Base-by-base conservation (phyloP, 129 eudicot genomes). In the Lonicera japonica region DNA sequence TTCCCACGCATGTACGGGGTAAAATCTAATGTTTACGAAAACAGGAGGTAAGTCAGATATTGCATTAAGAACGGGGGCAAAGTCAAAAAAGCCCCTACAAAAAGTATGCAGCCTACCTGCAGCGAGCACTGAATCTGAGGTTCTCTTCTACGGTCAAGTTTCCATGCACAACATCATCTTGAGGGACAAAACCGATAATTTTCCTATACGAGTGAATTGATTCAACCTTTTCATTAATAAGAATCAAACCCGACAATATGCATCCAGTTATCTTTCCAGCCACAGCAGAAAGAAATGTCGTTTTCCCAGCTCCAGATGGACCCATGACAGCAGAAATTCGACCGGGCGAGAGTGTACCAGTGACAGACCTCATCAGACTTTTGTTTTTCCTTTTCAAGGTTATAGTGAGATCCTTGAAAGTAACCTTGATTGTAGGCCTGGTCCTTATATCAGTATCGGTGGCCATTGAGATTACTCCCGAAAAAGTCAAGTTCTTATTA, bases 301-400 rank as follows among this genome's bases (percentile, higher is more conserved):
- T 90, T 68, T 90, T 90, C 51, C 97, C 97, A 0, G 97, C 97
- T 18, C 97, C 97, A 0, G 97, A 90, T 54, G 97, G 97, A 25
- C 97, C 97, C 97, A 90, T 90, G 25, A 90, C 97, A 64, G 97
- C 97, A 41, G 97, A 86, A 60, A 90, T 82, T 54, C 94, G 82
- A 19, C 97, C 97, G 0, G 97, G 97, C 69, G 68, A 47, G 43
- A 90, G 58, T 55, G 83, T 90, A 48, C 97, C 97, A 58, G 94
- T 79, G 17, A 90, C 94, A 58, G 75, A 72, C 82, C 97, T 88
- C 95, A 90, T 83, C 15, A 90, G 65, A 60, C 81, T 89, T 71
- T 75, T 86, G 67, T 83, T 52, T 61, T 90, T 90, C 63, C 82
- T 76, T 67, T 68, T 90, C 48, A 90, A 68, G 54, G 95, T 90